A percentile compares a stretch with the other conserved stretches of the same genome.
phyloP scores from a whole-genome alignment of 164 flowering plant species.

The Amborella trichopoda region DNA sequence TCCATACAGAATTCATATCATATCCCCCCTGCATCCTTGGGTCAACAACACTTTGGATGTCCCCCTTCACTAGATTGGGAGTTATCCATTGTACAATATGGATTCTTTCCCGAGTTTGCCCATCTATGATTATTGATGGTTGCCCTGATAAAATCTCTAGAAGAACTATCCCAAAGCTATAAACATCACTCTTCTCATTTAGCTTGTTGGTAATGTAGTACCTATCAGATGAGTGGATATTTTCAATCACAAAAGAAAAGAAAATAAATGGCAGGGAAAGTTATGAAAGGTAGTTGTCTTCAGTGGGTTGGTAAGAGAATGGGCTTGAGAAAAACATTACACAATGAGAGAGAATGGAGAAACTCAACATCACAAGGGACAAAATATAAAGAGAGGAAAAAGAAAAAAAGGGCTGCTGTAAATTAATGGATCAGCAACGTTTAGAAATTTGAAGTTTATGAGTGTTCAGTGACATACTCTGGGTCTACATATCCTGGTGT shows the following conservation, averaged over 20 bases:
- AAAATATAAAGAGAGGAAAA: not conserved
- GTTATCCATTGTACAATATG: not conserved
- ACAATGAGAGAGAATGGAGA: not conserved
- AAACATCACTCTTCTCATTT: constrained; percentile 1
- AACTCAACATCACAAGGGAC: not conserved
- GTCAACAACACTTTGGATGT: not conserved
- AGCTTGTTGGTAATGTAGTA: not conserved
- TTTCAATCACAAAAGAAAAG: not conserved
- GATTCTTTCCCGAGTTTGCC: not conserved
- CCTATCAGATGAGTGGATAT: not conserved
- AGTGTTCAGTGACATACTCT: not conserved
- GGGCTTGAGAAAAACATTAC: too few relatives aligned
- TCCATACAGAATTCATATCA: not conserved
- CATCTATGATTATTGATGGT: not conserved
- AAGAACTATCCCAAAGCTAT: constrained; percentile 2
- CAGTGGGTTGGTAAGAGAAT: not conserved
- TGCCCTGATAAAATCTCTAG: constrained; percentile 1
- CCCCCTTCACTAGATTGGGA: not conserved
- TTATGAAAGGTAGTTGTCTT: too few relatives aligned
- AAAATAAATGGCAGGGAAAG: too few relatives aligned
- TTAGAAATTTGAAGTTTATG: too few relatives aligned
- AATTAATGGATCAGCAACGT: too few relatives aligned
- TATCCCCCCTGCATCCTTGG: not conserved
- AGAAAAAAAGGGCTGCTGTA: too few relatives aligned
- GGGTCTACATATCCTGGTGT: constrained; percentile 3